Percentiles rank a stretch among this genome's conserved stretches.
Evolutionary conservation across 2,329 filamentous ascomycete species (phyloP).

Genomic region (Fusarium coicis): DNA sequence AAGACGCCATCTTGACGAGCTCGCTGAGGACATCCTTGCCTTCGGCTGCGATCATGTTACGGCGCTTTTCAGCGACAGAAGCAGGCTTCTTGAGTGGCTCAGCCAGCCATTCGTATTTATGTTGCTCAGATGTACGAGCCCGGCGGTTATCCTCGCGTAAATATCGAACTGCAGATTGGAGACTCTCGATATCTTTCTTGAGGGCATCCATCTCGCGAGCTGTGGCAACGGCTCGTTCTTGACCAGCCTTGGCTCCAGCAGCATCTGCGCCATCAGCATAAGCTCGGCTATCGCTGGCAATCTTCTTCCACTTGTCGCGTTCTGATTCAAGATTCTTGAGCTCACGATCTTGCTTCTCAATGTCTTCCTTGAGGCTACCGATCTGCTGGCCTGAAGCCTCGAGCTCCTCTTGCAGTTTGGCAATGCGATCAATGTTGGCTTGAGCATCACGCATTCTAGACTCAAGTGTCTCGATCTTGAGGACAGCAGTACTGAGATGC

Average conservation of each 20-base stretch:
- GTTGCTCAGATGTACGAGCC: conserved; percentile 67
- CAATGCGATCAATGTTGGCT: conserved; percentile 77
- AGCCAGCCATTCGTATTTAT: conserved; percentile 67
- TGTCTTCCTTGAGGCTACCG: conserved; percentile 67
- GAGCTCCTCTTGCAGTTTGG: conserved; percentile 70
- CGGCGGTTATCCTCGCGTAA: conserved; percentile 74
- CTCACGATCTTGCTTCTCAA: conserved; percentile 75
- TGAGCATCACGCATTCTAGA: conserved; percentile 86
- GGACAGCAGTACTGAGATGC: conserved; percentile 84
- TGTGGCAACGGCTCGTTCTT: conserved; percentile 75
- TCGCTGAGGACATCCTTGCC: conserved; percentile 72
- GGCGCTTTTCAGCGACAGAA: conserved; percentile 60
- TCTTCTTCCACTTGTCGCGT: conserved; percentile 77
- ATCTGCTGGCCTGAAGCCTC: conserved; percentile 63
- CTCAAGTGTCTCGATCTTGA: conserved; percentile 93
- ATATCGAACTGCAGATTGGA: conserved; percentile 74
- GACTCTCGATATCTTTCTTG: conserved; percentile 72
- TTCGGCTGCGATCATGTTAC: conserved; percentile 66
- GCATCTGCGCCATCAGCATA: conserved; percentile 65
- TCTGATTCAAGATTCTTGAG: conserved; percentile 72
- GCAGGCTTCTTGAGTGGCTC: conserved; percentile 65
- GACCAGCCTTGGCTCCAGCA: conserved; percentile 65
- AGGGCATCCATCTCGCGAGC: conserved; percentile 79
- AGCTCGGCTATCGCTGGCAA: conserved; percentile 69
- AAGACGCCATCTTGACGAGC: conserved; percentile 69